A percentile compares a stretch with the other conserved stretches of the same genome.
These are phyloP conservation scores for Penicillium subrubescens DNA, from an alignment of 495 filamentous ascomycete species.

Conservation along the genomic window DNA sequence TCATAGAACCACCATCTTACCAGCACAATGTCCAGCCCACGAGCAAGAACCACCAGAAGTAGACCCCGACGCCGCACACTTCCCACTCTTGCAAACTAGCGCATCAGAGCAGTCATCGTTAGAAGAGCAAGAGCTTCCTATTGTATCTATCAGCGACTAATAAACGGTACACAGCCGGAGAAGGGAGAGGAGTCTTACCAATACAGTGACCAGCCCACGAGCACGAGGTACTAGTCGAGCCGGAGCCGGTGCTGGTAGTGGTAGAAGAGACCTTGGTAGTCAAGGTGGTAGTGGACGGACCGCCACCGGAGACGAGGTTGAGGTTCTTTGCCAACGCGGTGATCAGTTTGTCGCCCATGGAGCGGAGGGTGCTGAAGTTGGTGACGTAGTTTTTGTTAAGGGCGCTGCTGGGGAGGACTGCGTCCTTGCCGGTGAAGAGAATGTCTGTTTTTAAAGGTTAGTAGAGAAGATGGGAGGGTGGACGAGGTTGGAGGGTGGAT, in stretches of 20 bases:
- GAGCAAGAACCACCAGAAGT: conserved; percentile 12
- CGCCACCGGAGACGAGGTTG: conserved; percentile 18
- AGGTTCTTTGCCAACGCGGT: conserved; percentile 40
- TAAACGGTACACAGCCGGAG: neutral
- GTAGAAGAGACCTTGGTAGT: neutral
- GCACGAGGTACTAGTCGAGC: conserved; percentile 13
- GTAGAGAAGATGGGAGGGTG: neutral
- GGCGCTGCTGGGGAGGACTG: conserved; percentile 34
- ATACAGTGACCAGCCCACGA: conserved; percentile 27
- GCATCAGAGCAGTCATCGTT: conserved; percentile 24
- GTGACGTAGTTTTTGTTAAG: conserved; percentile 39
- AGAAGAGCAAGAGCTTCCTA: conserved; percentile 25
- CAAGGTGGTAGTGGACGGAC: conserved; percentile 3
- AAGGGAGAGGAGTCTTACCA: conserved; percentile 12
- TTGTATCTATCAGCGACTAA: neutral
- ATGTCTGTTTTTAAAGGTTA: conserved; percentile 26
- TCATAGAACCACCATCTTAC: conserved; percentile 6
- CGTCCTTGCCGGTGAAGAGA: conserved; percentile 34
- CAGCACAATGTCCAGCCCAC: conserved; percentile 26
- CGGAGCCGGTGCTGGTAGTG: neutral
- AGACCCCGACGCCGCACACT: conserved; percentile 6
- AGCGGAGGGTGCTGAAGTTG: conserved; percentile 36
- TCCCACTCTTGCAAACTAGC: conserved; percentile 21
- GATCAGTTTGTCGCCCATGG: conserved; percentile 36
- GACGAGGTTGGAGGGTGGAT: too few relatives aligned